Evolutionary conservation across 345 rosid species (phyloP).

Genomic region (Clarkia xantiana): DNA sequence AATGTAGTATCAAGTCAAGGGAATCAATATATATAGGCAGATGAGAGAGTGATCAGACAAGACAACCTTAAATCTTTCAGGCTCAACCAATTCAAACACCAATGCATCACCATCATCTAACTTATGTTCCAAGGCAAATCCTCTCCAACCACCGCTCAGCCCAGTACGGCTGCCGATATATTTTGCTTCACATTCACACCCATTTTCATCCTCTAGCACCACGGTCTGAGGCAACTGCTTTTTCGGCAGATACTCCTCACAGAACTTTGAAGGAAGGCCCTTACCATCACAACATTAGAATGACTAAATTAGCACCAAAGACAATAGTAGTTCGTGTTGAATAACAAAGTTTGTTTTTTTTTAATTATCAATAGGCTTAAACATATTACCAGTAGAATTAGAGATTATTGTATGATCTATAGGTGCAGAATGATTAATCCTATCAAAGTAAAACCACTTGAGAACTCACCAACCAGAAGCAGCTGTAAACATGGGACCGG

Average conservation of each 20-base stretch:
- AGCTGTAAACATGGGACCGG: no score
- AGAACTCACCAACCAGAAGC: slow-evolving; percentile 1
- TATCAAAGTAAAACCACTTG: background rate
- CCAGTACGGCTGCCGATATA: slow-evolving; percentile 19
- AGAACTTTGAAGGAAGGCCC: slow-evolving; percentile 32
- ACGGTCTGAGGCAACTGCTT: slow-evolving; percentile 10
- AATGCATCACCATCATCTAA: slow-evolving; percentile 35
- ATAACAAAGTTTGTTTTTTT: no score
- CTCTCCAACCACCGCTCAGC: slow-evolving; percentile 47
- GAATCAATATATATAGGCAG: no score
- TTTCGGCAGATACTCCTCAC: slow-evolving; percentile 24
- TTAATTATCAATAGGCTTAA: no score
- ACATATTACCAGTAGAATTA: no score
- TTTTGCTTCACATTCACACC: slow-evolving; percentile 15
- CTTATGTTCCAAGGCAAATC: slow-evolving; percentile 29
- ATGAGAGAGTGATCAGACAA: no score
- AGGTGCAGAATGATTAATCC: background rate
- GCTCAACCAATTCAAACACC: slow-evolving; percentile 26
- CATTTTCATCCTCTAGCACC: slow-evolving; percentile 20
- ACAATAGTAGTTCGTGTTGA: no score
- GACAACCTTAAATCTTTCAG: slow-evolving; percentile 21
- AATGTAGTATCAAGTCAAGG: no score
- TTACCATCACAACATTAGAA: slow-evolving; percentile 1
- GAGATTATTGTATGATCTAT: no score
- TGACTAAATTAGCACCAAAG: background rate